These are phyloP conservation scores for Chamaecyparis obtusa DNA, from an alignment of 75 land plant species.

Conservation along the genomic window DNA sequence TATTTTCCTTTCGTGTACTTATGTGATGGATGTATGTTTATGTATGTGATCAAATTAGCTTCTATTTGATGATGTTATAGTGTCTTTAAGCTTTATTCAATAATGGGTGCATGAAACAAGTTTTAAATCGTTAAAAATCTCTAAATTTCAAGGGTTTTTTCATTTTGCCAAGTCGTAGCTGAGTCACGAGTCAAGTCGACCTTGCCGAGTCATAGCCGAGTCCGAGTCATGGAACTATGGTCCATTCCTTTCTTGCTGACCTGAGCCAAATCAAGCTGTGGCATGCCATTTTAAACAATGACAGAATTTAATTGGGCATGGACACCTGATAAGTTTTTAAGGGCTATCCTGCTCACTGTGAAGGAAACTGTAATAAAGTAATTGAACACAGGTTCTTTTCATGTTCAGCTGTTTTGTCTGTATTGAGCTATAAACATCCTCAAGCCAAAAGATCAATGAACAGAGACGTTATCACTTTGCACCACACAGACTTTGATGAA, in stretches of 20 bases:
- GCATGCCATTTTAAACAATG: neutral
- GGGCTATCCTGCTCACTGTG: neutral
- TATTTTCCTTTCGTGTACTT: too few species aligned
- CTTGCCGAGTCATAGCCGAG: too few species aligned
- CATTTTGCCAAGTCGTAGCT: too few species aligned
- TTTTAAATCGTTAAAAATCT: too few species aligned
- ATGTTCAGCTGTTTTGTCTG: neutral
- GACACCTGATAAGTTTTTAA: neutral
- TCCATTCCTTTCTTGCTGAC: neutral
- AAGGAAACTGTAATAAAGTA: neutral
- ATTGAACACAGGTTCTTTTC: neutral
- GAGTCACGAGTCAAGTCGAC: too few species aligned
- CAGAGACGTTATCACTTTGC: neutral
- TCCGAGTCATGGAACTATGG: too few species aligned
- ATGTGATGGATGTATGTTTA: too few species aligned
- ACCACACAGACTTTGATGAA: neutral
- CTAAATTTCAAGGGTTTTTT: too few species aligned
- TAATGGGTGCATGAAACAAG: too few species aligned
- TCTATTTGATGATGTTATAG: too few species aligned
- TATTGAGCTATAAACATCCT: neutral
- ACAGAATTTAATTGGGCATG: neutral
- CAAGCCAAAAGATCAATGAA: neutral
- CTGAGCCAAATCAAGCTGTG: neutral
- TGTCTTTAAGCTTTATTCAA: too few species aligned
- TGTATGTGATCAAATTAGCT: too few species aligned